These are phyloP conservation scores for Ceratocystiopsis sp. DNA, from an alignment of 2,329 filamentous ascomycete species.

Conservation along the genomic window DNA sequence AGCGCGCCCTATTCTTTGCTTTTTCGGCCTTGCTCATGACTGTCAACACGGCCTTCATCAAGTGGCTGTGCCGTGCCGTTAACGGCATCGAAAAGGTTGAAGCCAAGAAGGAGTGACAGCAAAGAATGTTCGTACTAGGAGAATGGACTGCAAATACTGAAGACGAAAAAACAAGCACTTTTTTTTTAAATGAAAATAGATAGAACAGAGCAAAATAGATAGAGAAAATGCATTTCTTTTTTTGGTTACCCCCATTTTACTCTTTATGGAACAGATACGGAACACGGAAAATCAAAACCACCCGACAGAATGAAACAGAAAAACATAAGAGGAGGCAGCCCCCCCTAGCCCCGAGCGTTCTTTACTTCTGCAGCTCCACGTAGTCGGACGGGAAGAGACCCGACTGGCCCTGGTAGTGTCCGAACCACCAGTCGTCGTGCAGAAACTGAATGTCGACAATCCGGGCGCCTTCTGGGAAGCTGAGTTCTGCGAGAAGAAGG, in stretches of 20 bases:
- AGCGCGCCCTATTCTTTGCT: constrained; percentile 52
- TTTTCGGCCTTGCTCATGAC: constrained; percentile 57
- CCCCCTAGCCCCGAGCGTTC: background rate
- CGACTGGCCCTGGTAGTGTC: constrained; percentile 59
- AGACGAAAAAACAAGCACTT: no score
- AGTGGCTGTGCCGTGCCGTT: constrained; percentile 49
- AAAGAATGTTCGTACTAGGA: no score
- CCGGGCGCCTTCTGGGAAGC: constrained; percentile 77
- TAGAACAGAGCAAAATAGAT: no score
- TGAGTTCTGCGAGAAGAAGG: constrained; percentile 38
- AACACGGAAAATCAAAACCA: background rate
- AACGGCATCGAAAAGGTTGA: constrained; percentile 36
- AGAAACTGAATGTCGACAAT: constrained; percentile 83
- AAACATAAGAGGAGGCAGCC: background rate
- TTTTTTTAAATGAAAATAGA: no score
- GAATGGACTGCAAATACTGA: no score
- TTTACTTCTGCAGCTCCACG: constrained; percentile 33
- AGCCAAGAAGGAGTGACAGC: constrained; percentile 18
- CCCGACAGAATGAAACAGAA: background rate
- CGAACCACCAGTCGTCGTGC: constrained; percentile 98
- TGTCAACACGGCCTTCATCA: constrained; percentile 47
- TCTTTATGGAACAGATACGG: constrained; percentile 1
- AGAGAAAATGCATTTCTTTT: constrained; percentile 16
- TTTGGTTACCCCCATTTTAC: no score
- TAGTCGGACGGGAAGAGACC: constrained; percentile 75